Base-by-base conservation (phyloP, 176 grass and related monocot species). In the Phragmites australis region DNA sequence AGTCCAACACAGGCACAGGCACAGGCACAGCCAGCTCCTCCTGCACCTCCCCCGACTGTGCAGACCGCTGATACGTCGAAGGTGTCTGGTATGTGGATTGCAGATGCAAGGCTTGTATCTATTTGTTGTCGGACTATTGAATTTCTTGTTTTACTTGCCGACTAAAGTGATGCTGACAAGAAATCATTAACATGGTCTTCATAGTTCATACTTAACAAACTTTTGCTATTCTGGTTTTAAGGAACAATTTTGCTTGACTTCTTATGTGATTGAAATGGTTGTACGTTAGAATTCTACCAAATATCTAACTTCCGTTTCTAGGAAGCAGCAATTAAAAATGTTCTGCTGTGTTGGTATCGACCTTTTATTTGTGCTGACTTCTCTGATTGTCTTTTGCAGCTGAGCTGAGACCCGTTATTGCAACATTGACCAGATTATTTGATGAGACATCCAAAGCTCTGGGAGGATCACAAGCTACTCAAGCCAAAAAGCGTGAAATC, bases 41-140 rank as follows among this genome's bases (percentile, higher is more conserved):
- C 88, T 74, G 90, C 90, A 74, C 96, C 93, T 79, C 79, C 95
- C 61, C 82, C 82, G 23, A 99, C 96, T 40, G 86, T 99, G 55
- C 90, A 91, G 81, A 93, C 96, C 70, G 96, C 77, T 72, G 93
- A 99, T 90, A 99, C 90, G 43, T 93, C 90, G n/a, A 99, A 93
- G 56, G 93, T 95, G 32, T 90, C 93, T 79, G 96, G 96, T 99
- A 91, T 45, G 75, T 88, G 18, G 10, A 72, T 17, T 63, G 65
- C 42, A 40, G 14, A 72, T 53, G 16, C 30, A 70, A 30, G 31
- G 27, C 39, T 77, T 77, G 34, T 18, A 57, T 40, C 21, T 64
- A 2, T 61, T 76, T 43, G n/a, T 44, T 81, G 53, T n/a, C 10
- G 16, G 22, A 80, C 16, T 65, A 54, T n/a, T 65, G 34, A 3